Evolutionary conservation across 371 early-diverging fungal genomes (phyloP), one percentile per base, ranked within the genome.

Genomic region (Mucor indicus): DNA sequence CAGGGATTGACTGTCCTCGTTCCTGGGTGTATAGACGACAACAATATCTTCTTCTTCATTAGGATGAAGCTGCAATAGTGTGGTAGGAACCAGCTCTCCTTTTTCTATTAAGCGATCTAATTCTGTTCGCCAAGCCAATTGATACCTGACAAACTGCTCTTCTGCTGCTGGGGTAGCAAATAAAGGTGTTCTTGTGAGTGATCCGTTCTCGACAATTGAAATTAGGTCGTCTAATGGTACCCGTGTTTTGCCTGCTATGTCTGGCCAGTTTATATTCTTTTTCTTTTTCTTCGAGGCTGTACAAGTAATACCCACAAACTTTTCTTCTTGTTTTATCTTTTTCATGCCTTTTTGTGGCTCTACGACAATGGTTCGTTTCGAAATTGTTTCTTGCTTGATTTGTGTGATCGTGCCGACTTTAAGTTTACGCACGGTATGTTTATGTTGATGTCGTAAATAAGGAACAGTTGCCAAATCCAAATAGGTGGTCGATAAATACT

Each of bases 21-120:
- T 39, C 2, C 31, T 73, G 0, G 92, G 88, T 0, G 82, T 85
- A 55, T 91, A 84, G 15, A 96, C 77, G 15, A 96, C 67, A 31
- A 94, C 67, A 1, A 96, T 68, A 30, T 81, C 80, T 35, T 78
- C 64, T 29, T 86, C 81, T 6, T 69, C 72, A 27, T 81, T 73
- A 0, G 93, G 80, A 8, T 78, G 69, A 3, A 96, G 72, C 23
- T 81, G 77, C 1, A 98, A 53, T 1, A 60, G 48, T 3, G 65
- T 62, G 0, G 82, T 59, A 0, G 87, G 86, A 4, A 75, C 67
- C 12, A 96, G 72, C 24, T 84, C 79, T 8, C 83, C 82, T n/a
- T 81, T 82, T 25, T 77, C 72, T 11, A 93, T 77, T 11, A 85
- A 62, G 23, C 69, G 75, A 12, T 83, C 84, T 12, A 95, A 68